Evolutionary conservation across 805 yeast genomes (phyloP).

Genomic region (Ogataea glucozyma): DNA sequence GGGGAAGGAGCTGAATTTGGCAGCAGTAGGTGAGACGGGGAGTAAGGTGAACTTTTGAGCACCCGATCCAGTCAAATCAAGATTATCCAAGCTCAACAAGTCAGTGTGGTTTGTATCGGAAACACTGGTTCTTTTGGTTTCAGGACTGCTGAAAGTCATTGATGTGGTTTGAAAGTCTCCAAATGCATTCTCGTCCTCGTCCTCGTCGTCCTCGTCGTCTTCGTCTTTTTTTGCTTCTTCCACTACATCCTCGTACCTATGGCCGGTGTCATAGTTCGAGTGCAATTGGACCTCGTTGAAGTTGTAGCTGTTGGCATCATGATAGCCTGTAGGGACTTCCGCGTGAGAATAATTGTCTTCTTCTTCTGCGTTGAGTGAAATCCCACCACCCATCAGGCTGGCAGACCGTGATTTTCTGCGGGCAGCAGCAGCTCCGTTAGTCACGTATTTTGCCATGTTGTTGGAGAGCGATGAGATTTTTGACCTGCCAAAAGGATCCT

Average conservation of each 20-base stretch:
- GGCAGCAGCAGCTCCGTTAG: constrained; percentile 12
- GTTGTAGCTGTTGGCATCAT: background rate
- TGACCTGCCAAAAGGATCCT: constrained; percentile 25
- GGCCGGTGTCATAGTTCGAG: background rate
- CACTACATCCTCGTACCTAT: constrained; percentile 1
- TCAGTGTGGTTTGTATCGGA: background rate
- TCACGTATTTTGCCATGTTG: constrained; percentile 18
- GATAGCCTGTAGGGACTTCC: background rate
- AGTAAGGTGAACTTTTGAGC: background rate
- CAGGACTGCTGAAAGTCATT: constrained; percentile 4
- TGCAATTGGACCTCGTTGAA: constrained; percentile 7
- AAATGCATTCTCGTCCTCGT: constrained; percentile 25
- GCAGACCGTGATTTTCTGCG: constrained; percentile 14
- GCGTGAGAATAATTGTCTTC: constrained; percentile 3
- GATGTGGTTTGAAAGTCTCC: constrained; percentile 26
- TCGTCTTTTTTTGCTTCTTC: background rate
- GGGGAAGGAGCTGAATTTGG: background rate
- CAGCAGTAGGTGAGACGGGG: background rate
- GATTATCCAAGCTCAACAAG: constrained; percentile 4
- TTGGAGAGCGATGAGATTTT: constrained; percentile 23
- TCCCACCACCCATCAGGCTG: constrained; percentile 9
- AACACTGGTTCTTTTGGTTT: constrained; percentile 6
- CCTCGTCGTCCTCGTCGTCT: constrained; percentile 8
- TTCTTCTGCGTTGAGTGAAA: constrained; percentile 7
- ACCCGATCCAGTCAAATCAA: background rate